These are phyloP conservation scores for Podospora didyma DNA, from an alignment of 495 filamentous ascomycete species.

Conservation along the genomic window DNA sequence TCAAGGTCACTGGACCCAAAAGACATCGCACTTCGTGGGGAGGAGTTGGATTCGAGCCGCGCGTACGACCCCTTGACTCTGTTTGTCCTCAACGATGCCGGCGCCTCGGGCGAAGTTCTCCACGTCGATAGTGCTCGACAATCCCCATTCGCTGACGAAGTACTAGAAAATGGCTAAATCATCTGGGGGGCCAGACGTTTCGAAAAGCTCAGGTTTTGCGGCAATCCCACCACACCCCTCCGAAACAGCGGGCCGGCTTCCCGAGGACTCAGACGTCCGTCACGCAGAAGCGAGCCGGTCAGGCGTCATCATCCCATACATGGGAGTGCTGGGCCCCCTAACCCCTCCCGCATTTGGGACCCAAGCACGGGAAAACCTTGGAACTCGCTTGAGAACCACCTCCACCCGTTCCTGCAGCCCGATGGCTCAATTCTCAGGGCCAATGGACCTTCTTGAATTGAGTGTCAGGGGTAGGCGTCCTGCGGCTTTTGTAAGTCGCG, in stretches of 20 bases:
- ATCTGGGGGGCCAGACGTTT: slow-evolving; percentile 1
- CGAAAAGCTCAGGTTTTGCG: slow-evolving; percentile 10
- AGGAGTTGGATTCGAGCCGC: too few species aligned
- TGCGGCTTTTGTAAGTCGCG: slow-evolving; percentile 15
- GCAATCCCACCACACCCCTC: slow-evolving; percentile 17
- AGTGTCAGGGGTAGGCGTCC: slow-evolving; percentile 14
- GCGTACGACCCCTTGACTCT: too few species aligned
- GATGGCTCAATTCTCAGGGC: slow-evolving; percentile 8
- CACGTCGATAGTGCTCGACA: background rate
- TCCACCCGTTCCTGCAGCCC: slow-evolving; percentile 28
- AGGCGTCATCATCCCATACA: slow-evolving; percentile 15
- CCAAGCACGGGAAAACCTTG: slow-evolving; percentile 16
- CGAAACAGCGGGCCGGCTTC: slow-evolving; percentile 26
- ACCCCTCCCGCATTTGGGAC: slow-evolving; percentile 6
- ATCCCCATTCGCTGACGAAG: slow-evolving; percentile 1
- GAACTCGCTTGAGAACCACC: slow-evolving; percentile 29
- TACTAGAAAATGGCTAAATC: slow-evolving; percentile 18
- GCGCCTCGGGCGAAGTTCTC: background rate
- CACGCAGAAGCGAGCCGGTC: slow-evolving; percentile 20
- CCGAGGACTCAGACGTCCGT: slow-evolving; percentile 17
- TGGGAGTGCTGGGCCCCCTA: slow-evolving; percentile 8
- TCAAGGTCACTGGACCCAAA: slow-evolving; percentile 3
- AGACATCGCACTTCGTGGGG: too few species aligned
- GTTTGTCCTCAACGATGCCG: too few species aligned
- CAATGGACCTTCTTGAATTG: slow-evolving; percentile 19